Percentiles rank a stretch among this genome's conserved stretches.
Evolutionary conservation across 352 stramenopile genomes (phyloP).

Genomic region (Globisporangium heterothallicum): DNA sequence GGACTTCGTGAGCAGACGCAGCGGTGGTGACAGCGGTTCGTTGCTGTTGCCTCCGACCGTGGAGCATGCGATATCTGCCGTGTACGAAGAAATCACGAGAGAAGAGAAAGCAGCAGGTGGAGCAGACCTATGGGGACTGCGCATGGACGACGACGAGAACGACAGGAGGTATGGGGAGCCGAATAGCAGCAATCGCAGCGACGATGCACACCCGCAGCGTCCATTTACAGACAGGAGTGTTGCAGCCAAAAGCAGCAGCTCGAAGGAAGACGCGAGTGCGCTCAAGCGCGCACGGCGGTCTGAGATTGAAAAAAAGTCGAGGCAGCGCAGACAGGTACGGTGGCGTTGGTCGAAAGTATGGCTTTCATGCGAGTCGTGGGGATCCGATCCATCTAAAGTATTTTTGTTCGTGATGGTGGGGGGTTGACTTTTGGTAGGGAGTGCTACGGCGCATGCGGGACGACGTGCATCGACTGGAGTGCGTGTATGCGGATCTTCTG

Average conservation of each 20-base stretch:
- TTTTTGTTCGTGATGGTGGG: background rate
- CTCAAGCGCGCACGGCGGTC: conserved; percentile 14
- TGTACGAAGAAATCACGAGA: conserved; percentile 2
- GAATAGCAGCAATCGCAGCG: background rate
- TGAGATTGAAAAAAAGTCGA: conserved; percentile 19
- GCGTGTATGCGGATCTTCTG: conserved; percentile 27
- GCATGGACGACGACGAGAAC: background rate
- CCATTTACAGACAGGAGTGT: too few species aligned
- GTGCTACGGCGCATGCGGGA: conserved; percentile 40
- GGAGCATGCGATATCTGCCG: conserved; percentile 2
- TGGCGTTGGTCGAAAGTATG: background rate
- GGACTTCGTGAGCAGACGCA: background rate
- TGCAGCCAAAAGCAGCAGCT: too few species aligned
- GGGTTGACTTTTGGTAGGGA: too few species aligned
- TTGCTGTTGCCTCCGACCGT: background rate
- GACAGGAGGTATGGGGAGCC: background rate
- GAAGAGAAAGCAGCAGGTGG: background rate
- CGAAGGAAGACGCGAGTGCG: background rate
- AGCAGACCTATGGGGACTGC: background rate
- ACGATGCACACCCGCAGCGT: too few species aligned
- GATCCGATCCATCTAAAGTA: background rate
- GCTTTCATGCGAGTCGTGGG: background rate
- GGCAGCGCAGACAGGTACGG: conserved; percentile 25
- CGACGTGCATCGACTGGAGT: conserved; percentile 44
- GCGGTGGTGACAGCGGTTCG: too few species aligned